Base-by-base conservation (phyloP, 768 basidiomycete species). In the Lactifluus subvellereus region DNA sequence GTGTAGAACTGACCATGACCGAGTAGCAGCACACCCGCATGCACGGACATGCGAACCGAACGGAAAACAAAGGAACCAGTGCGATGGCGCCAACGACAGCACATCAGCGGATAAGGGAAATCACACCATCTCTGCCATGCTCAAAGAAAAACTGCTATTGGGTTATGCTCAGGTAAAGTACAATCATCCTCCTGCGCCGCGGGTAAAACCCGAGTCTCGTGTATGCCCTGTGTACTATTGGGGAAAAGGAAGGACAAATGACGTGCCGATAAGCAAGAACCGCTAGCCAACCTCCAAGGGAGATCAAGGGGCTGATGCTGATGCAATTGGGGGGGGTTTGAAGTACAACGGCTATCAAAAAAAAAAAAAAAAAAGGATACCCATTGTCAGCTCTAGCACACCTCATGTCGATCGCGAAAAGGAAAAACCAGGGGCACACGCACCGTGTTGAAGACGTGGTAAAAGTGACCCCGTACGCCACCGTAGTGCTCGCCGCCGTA, bases 401-500 rank as follows among this genome's bases (percentile, higher is more conserved):
- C 6, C 9, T 7, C 13, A 27, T 22, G 4, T 47, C n/a, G 45
- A 47, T 22, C 20, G n/a, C 20, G 4, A 20, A 3, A 3, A 16
- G 27, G 4, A 48, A 27, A 3, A 48, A 48, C 35, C 1, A n/a
- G 6, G 6, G 20, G 47, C 1, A 27, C 8, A 73, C 85, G 66
- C 66, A 88, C 87, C 52, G 86, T 87, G 40, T 81, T 73, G 70
- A 89, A 90, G 14, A 91, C 89, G 75, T 91, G 88, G 68, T 91
- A 91, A 64, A 76, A 84, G 70, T 91, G 89, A 0, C 87, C 86
- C 65, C 85, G 81, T 43, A 83, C 81, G 1, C 88, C 88, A 16
- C 83, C 84, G 27, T 73, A 65, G 43, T 74, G 68, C 45, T 79
- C 75, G 62, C 81, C 75, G 0, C 82, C 85, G 66, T 85, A 85